Evolutionary conservation across 345 rosid species (phyloP), one percentile per base, ranked within the genome.

Genomic region (Populus alba): DNA sequence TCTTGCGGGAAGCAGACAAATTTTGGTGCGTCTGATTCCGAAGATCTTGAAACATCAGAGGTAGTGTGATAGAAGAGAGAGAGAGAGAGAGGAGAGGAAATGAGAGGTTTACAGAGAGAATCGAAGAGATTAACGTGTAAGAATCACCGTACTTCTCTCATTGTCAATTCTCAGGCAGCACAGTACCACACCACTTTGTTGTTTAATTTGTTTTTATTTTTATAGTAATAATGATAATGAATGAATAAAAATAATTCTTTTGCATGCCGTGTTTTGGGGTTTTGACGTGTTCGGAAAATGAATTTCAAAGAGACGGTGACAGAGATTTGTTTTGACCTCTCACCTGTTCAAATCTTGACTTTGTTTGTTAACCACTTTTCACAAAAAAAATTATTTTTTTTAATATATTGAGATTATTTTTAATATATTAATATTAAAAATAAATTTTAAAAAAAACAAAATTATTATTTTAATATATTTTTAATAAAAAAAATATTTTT

Each of bases 131-230:
- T 79, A 53, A 25, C 9, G 77, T 51, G 45, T 20, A 61, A 63
- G 66, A 77, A 61, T n/a, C 73, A 81, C 78, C 88, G 76, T 25
- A 23, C 65, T 47, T 3, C 6, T 59, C 15, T 23, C 29, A 8
- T 59, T 59, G 29, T n/a, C 65, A n/a, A 59, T n/a, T 59, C 25
- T 59, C 65, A 59, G 29, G 65, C 65, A 23, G 53, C 53, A 47
- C 53, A 47, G 65, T 25, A 59, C n/a, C 59, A 23, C 65, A 59
- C 13, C 29, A 59, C 27, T 59, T 59, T 1, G 29, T 10, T 23
- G 29, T n/a, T 59, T 23, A 4, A 43, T 59, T 3, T 57, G 23
- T n/a, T 57, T 3, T 57, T 22, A 57, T 57, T 57, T 22, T 11
- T 57, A 43, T n/a, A n/a, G 62, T 0, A 57, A 9, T 57, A n/a